Evolutionary conservation across 768 basidiomycete species (phyloP).

Genomic region (Mrakia blollopis): DNA sequence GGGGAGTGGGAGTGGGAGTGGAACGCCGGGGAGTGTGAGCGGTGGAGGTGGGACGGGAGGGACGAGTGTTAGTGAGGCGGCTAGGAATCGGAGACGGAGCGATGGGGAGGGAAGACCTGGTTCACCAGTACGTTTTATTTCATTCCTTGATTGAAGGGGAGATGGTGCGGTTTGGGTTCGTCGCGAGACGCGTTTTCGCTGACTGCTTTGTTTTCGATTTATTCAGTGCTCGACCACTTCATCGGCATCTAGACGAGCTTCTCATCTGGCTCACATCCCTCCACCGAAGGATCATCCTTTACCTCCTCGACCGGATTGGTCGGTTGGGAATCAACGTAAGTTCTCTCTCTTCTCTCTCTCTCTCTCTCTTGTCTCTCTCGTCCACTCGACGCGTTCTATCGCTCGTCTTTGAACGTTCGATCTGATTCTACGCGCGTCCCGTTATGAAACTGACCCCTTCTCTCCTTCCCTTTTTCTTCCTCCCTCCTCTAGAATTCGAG

Average conservation of each 20-base stretch:
- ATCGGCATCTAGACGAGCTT: constrained; percentile 18
- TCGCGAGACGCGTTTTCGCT: background rate
- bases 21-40: background rate
- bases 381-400: too few relatives aligned
- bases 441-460: too few relatives aligned
- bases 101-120: background rate
- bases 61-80: too few relatives aligned
- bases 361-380: background rate
- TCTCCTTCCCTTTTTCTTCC: background rate
- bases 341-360: background rate
- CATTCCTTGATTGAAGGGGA: background rate
- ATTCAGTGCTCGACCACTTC: constrained; percentile 20
- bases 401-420: too few relatives aligned
- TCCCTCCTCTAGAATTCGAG: constrained; percentile 19
- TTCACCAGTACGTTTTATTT: constrained; percentile 6
- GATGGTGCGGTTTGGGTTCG: too few relatives aligned
- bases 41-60: background rate
- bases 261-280: constrained; percentile 27
- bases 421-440: too few relatives aligned
- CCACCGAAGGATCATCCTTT: constrained; percentile 32
- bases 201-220: background rate
- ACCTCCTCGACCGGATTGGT: constrained; percentile 31
- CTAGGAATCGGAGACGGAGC: background rate
- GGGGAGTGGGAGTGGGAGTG: constrained; percentile 1
- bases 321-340: constrained; percentile 30